Conservation (phyloP, 345 rosid species). For the Aethionema arabicum region DNA sequence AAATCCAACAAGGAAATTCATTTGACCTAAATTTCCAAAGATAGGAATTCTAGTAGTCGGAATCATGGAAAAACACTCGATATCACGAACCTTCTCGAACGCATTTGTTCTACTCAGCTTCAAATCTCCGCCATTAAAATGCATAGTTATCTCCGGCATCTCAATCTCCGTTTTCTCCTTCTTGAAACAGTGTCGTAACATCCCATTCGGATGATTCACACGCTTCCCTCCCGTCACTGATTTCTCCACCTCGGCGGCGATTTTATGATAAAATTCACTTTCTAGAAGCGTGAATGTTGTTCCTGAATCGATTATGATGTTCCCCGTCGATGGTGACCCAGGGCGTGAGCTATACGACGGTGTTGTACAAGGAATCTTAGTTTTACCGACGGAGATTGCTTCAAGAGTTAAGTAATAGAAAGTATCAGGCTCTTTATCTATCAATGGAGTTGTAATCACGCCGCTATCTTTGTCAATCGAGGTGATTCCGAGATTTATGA, state of each 20-base stretch:
- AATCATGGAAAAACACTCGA: conserved; percentile 42
- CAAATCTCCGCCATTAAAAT: conserved; percentile 51
- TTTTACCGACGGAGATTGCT: conserved; percentile 54
- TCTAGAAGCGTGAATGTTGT: conserved; percentile 54
- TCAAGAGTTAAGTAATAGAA: conserved; percentile 53
- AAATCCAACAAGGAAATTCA: conserved; percentile 42
- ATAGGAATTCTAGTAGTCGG: conserved; percentile 34
- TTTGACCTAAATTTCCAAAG: conserved; percentile 47
- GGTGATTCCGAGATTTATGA: conserved; percentile 46
- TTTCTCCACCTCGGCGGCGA: conserved; percentile 38
- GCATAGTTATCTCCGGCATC: conserved; percentile 52
- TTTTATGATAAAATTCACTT: conserved; percentile 33
- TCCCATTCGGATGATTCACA: conserved; percentile 38
- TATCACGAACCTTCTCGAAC: conserved; percentile 25
- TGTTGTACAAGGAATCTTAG: conserved; percentile 37
- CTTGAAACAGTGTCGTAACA: conserved; percentile 39
- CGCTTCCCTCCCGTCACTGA: conserved; percentile 34
- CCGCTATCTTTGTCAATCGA: conserved; percentile 26
- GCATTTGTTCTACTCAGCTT: conserved; percentile 44
- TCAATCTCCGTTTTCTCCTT: not conserved
- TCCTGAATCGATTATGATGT: conserved; percentile 60
- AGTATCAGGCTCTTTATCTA: conserved; percentile 36
- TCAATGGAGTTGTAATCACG: conserved; percentile 44
- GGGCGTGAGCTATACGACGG: no score
- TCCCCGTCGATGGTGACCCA: conserved; percentile 26